Evolutionary conservation across 768 basidiomycete species (phyloP).

Genomic region (Suillus brevipes): DNA sequence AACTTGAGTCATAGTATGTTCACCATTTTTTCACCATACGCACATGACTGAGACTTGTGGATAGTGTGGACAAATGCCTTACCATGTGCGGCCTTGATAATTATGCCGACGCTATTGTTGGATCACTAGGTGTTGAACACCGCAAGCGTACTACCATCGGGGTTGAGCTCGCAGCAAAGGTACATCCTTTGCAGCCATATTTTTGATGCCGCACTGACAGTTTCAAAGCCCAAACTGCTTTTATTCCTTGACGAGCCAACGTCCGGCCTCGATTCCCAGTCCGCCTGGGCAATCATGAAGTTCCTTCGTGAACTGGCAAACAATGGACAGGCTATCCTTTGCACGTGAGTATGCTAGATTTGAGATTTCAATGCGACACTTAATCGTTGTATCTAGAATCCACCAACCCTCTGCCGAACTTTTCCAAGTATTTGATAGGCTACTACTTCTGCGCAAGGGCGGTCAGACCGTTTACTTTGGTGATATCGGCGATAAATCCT

Average conservation of each 20-base stretch:
- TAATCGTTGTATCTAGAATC: conserved; percentile 12
- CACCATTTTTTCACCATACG: background rate
- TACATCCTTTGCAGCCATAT: conserved; percentile 4
- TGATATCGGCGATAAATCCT: conserved; percentile 28
- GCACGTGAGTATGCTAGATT: conserved; percentile 39
- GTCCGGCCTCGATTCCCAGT: conserved; percentile 54
- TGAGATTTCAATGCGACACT: background rate
- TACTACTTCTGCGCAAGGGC: conserved; percentile 51
- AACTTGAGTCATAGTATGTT: conserved; percentile 80
- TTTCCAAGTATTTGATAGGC: conserved; percentile 52
- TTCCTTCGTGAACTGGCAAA: conserved; percentile 54
- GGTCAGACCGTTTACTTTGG: conserved; percentile 74
- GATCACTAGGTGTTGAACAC: conserved; percentile 50
- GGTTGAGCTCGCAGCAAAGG: conserved; percentile 61
- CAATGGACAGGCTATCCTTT: conserved; percentile 55
- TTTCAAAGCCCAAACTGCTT: conserved; percentile 40
- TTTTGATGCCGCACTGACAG: background rate
- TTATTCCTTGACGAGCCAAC: conserved; percentile 66
- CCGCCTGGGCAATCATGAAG: conserved; percentile 49
- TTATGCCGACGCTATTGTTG: conserved; percentile 63
- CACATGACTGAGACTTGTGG: background rate
- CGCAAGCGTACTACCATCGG: conserved; percentile 60
- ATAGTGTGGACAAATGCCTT: conserved; percentile 56
- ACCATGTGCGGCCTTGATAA: conserved; percentile 65
- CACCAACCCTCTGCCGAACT: conserved; percentile 46